These are phyloP conservation scores for Debaryomycetaceae sp. DNA, from an alignment of 1,139 yeast genomes.

Conservation along the genomic window DNA sequence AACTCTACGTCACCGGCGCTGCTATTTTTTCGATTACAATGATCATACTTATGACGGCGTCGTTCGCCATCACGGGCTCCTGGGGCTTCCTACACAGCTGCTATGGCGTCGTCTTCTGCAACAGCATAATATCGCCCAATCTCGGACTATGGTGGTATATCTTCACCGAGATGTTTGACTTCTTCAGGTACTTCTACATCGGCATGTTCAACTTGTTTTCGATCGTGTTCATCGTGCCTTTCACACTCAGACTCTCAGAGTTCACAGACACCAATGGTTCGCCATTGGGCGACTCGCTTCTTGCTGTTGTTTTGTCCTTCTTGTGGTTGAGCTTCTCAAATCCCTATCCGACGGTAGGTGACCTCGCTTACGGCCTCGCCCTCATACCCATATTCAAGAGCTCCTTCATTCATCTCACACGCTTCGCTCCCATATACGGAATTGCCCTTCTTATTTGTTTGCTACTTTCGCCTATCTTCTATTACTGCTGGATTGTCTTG, in stretches of 20 bases:
- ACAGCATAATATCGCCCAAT: slow-evolving; percentile 74
- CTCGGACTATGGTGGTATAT: slow-evolving; percentile 98
- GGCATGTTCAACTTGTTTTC: slow-evolving; percentile 79
- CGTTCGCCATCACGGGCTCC: slow-evolving; percentile 31
- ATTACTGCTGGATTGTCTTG: slow-evolving; percentile 89
- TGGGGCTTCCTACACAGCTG: slow-evolving; percentile 54
- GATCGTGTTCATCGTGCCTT: slow-evolving; percentile 66
- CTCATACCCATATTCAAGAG: slow-evolving; percentile 55
- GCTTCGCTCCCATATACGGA: slow-evolving; percentile 30
- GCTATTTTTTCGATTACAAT: slow-evolving; percentile 21
- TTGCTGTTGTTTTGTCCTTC: slow-evolving; percentile 59
- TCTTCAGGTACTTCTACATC: slow-evolving; percentile 77
- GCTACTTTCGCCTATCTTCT: slow-evolving; percentile 77
- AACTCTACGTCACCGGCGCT: slow-evolving; percentile 19
- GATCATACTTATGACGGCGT: slow-evolving; percentile 32
- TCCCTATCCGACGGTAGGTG: slow-evolving; percentile 87
- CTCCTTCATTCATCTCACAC: slow-evolving; percentile 34
- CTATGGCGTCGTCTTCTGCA: slow-evolving; percentile 58
- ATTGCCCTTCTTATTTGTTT: slow-evolving; percentile 37
- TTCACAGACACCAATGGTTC: slow-evolving; percentile 6
- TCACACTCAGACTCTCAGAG: slow-evolving; percentile 63
- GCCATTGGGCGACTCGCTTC: slow-evolving; percentile 50
- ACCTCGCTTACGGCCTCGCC: slow-evolving; percentile 66
- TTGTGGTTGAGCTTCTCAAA: slow-evolving; percentile 74
- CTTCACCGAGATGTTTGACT: slow-evolving; percentile 91